Evolutionary conservation across 768 basidiomycete species (phyloP).

Genomic region (Mycena sanguinolenta): DNA sequence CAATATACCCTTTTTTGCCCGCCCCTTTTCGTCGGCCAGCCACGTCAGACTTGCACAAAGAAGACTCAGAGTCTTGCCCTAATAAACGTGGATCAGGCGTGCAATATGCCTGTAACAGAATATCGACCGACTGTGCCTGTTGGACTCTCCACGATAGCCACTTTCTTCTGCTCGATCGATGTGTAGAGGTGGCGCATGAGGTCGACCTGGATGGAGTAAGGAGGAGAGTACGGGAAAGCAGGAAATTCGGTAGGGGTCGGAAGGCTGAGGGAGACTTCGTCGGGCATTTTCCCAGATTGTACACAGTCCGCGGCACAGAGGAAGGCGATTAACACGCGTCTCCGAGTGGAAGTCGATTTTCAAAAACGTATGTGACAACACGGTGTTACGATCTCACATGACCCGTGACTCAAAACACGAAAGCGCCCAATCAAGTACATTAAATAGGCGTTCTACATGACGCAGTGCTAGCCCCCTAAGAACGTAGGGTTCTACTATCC

Average conservation of each 20-base stretch:
- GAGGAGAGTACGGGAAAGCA: slow-evolving; percentile 86
- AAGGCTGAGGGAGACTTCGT: slow-evolving; percentile 53
- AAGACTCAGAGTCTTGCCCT: slow-evolving; percentile 92
- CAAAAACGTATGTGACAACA: too few species aligned
- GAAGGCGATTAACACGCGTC: too few species aligned
- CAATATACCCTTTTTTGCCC: slow-evolving; percentile 77
- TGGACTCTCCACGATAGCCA: slow-evolving; percentile 90
- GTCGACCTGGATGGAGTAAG: slow-evolving; percentile 87
- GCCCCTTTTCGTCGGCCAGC: slow-evolving; percentile 77
- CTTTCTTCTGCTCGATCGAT: slow-evolving; percentile 78
- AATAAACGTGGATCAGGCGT: neutral
- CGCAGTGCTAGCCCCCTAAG: too few species aligned
- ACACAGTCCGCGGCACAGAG: too few species aligned
- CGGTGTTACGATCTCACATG: too few species aligned
- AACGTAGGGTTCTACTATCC: too few species aligned
- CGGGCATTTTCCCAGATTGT: neutral
- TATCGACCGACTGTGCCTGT: slow-evolving; percentile 80
- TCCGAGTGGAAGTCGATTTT: too few species aligned
- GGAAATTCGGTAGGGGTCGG: slow-evolving; percentile 78
- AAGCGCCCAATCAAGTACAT: too few species aligned
- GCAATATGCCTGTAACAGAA: neutral
- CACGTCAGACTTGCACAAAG: slow-evolving; percentile 83
- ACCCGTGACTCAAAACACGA: too few species aligned
- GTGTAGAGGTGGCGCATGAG: slow-evolving; percentile 91
- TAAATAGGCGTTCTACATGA: too few species aligned